Evolutionary conservation across 352 stramenopile species (phyloP).

Genomic region (Phytophthora sp.): DNA sequence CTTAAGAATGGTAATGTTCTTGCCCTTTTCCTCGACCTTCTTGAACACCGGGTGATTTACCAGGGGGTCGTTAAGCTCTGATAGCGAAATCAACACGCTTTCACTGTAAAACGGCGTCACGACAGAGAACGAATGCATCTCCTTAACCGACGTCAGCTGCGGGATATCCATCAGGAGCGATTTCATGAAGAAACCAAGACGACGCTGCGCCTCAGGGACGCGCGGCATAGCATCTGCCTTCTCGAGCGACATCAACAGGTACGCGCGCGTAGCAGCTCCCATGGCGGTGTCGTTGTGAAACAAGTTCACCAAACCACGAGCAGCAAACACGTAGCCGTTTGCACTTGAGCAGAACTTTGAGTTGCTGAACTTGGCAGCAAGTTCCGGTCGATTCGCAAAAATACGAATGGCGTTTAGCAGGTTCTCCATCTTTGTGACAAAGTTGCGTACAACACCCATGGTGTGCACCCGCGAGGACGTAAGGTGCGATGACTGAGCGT

Average conservation of each 20-base stretch:
- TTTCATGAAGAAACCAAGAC: constrained; percentile 85
- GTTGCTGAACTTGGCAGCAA: constrained; percentile 69
- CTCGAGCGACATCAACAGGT: constrained; percentile 73
- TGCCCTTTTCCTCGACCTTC: constrained; percentile 75
- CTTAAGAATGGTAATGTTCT: constrained; percentile 85
- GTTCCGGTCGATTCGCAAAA: constrained; percentile 57
- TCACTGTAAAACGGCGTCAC: constrained; percentile 84
- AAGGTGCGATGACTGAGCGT: constrained; percentile 54
- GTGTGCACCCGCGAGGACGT: constrained; percentile 66
- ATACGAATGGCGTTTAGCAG: constrained; percentile 65
- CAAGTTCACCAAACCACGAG: constrained; percentile 77
- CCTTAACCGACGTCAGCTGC: constrained; percentile 70
- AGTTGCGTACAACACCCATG: constrained; percentile 78
- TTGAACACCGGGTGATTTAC: constrained; percentile 77
- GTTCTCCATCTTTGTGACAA: constrained; percentile 78
- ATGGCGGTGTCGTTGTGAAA: constrained; percentile 81
- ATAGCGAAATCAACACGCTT: constrained; percentile 67
- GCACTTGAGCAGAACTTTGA: constrained; percentile 77
- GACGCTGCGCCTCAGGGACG: constrained; percentile 71
- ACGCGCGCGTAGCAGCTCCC: constrained; percentile 75
- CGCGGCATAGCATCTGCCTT: constrained; percentile 75
- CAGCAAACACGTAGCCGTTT: constrained; percentile 82
- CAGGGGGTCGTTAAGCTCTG: constrained; percentile 70
- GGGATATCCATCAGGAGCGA: constrained; percentile 83
- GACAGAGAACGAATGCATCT: constrained; percentile 85